Base-by-base conservation (phyloP, 2,329 filamentous ascomycete genomes). In the Chaetomium olivaceum region DNA sequence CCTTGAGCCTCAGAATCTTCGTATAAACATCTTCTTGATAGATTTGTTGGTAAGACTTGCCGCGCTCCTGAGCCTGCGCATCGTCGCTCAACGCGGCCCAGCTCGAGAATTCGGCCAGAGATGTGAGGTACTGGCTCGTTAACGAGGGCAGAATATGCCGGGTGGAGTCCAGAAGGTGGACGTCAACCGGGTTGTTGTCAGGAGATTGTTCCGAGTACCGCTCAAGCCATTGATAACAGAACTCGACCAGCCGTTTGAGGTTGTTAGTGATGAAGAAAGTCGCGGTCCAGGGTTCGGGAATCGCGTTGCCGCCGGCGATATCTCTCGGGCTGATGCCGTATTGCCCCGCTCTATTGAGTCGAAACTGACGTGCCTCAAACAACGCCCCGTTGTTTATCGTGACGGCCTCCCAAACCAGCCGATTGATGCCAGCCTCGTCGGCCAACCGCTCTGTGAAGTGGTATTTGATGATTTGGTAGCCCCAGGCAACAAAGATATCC, bases 231-330 rank as follows among this genome's bases (percentile, higher is more conserved):
- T 83, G 80, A 29, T 83, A 80, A 48, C 82, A 82, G 21, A 89
- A 80, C 68, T 88, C 84, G 27, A 86, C 79, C 19, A 89, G 80
- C 21, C 86, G 85, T 73, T 86, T 85, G 14, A 82, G 73, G 67
- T 88, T 89, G 74, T 88, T 88, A 59, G 87, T 84, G 63, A 88
- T 80, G 68, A 83, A 86, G 52, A 80, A 77, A 70, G 85, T 87
- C 19, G 91, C 93, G 0, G 93, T 97, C 95, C 95, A 99, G 54
- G 93, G 91, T 66, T 91, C 88, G 0, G 90, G 86, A 9, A 97
- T 82, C 12, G 83, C 86, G 23, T 88, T 83, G 73, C 92, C 93
- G 54, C 86, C 85, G 19, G 83, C 79, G 2, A 80, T 78, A 11
- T 85, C 80, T 69, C 93, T 90, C 19, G 85, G 79, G 21, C 84